Evolutionary conservation across 2,329 filamentous ascomycete species (phyloP).

Genomic region (Fusarium papillatum): DNA sequence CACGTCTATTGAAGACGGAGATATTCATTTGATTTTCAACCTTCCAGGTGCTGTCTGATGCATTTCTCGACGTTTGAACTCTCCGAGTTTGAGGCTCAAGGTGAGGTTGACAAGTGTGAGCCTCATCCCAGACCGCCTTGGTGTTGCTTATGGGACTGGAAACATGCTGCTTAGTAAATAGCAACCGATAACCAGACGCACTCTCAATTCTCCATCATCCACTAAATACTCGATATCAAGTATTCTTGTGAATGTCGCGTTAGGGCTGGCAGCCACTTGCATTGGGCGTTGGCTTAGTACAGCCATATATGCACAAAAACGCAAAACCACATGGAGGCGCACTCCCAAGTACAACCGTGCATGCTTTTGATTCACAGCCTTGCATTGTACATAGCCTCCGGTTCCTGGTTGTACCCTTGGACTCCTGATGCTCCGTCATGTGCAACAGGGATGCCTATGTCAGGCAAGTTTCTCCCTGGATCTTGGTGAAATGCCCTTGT

Average conservation of each 20-base stretch:
- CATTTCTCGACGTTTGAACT: neutral
- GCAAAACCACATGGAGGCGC: neutral
- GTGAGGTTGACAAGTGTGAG: neutral
- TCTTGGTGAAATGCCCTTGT: neutral
- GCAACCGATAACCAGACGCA: neutral
- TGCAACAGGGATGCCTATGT: neutral
- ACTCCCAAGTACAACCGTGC: neutral
- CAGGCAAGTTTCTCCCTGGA: neutral
- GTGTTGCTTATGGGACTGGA: neutral
- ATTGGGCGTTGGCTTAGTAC: neutral
- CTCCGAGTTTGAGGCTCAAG: neutral
- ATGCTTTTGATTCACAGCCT: neutral
- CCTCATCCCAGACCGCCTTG: neutral
- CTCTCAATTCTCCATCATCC: neutral
- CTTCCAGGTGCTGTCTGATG: neutral
- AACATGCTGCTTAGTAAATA: neutral
- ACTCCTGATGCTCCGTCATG: neutral
- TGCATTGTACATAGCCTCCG: neutral
- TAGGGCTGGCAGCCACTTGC: neutral
- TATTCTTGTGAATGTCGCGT: neutral
- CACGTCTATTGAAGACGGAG: neutral
- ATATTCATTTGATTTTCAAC: neutral
- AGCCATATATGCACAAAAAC: neutral
- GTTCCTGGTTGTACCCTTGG: neutral
- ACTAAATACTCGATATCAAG: neutral